Conservation (phyloP, 2,329 filamentous ascomycete genomes). For the Podosphaera aphanis region DNA sequence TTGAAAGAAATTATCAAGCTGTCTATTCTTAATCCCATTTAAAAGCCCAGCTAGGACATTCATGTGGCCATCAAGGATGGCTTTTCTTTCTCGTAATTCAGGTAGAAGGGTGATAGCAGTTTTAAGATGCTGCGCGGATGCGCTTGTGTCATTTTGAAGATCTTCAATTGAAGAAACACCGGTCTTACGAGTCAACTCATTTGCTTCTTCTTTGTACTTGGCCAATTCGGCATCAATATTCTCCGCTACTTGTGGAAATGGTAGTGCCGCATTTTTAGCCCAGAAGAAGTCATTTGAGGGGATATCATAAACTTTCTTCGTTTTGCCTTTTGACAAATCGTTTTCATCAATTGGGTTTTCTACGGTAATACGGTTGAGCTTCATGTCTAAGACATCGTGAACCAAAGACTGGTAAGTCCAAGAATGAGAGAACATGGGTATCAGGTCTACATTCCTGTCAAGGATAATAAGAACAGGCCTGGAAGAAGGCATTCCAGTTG, state of each 20-base stretch:
- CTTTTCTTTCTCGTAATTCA: conserved; percentile 77
- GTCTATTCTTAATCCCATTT: conserved; percentile 72
- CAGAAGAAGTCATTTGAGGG: conserved; percentile 89
- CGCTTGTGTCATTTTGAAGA: conserved; percentile 66
- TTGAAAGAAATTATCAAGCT: conserved; percentile 90
- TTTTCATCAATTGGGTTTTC: conserved; percentile 60
- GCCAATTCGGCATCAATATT: conserved; percentile 86
- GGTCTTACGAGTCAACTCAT: conserved; percentile 84
- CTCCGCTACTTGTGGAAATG: conserved; percentile 89
- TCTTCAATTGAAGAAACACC: conserved; percentile 84
- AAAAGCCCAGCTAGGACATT: conserved; percentile 66
- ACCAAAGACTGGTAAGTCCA: conserved; percentile 76
- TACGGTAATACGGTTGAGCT: conserved; percentile 82
- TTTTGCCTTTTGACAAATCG: conserved; percentile 48
- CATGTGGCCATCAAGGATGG: conserved; percentile 96
- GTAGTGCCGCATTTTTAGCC: conserved; percentile 71
- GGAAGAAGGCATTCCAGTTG: conserved; percentile 40
- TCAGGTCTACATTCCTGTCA: conserved; percentile 83
- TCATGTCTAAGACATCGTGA: conserved; percentile 52
- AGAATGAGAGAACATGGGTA: conserved; percentile 96
- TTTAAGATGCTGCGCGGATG: conserved; percentile 84
- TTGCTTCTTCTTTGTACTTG: conserved; percentile 85
- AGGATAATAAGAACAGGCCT: conserved; percentile 81
- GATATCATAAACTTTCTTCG: conserved; percentile 76
- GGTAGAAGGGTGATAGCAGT: conserved; percentile 83